phyloP scores from a whole-genome alignment of 2,329 filamentous ascomycete species.

The Colletotrichum sp. region DNA sequence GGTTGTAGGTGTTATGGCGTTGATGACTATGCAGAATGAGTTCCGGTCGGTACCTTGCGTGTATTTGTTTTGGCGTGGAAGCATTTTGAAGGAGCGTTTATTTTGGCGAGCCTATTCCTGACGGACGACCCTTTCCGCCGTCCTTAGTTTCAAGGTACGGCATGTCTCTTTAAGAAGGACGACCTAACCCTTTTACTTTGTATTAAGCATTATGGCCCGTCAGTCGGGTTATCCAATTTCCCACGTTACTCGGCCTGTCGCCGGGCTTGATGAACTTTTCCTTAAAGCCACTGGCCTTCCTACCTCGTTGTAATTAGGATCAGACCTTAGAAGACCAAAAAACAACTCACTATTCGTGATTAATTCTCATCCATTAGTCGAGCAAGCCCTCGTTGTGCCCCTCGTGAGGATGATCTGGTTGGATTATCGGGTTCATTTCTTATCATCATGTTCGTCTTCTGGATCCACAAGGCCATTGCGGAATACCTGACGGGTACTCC shows the following conservation, averaged over 20 bases:
- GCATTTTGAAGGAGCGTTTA: slow-evolving; percentile 22
- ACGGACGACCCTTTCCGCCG: background rate
- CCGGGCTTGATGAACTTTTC: slow-evolving; percentile 16
- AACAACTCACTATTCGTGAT: slow-evolving; percentile 2
- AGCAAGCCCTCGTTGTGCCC: too few species aligned
- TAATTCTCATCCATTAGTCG: background rate
- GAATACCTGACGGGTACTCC: slow-evolving; percentile 56
- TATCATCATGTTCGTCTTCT: slow-evolving; percentile 2
- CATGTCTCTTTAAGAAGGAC: background rate
- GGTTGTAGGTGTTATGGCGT: slow-evolving; percentile 20
- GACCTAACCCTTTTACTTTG: slow-evolving; percentile 27
- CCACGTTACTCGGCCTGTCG: slow-evolving; percentile 9
- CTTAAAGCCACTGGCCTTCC: slow-evolving; percentile 6
- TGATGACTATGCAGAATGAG: slow-evolving; percentile 22
- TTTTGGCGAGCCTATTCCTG: slow-evolving; percentile 4
- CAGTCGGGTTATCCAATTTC: slow-evolving; percentile 11
- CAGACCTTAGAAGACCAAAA: slow-evolving; percentile 20
- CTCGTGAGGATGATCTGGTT: background rate
- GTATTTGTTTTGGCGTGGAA: slow-evolving; percentile 22
- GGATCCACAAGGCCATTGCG: slow-evolving; percentile 45
- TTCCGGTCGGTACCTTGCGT: slow-evolving; percentile 19
- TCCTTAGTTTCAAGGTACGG: background rate
- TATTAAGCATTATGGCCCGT: slow-evolving; percentile 25
- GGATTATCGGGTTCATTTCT: background rate
- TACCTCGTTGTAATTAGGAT: slow-evolving; percentile 22